Base-by-base conservation (phyloP, 371 early-diverging fungal species). In the Apophysomyces variabilis region DNA sequence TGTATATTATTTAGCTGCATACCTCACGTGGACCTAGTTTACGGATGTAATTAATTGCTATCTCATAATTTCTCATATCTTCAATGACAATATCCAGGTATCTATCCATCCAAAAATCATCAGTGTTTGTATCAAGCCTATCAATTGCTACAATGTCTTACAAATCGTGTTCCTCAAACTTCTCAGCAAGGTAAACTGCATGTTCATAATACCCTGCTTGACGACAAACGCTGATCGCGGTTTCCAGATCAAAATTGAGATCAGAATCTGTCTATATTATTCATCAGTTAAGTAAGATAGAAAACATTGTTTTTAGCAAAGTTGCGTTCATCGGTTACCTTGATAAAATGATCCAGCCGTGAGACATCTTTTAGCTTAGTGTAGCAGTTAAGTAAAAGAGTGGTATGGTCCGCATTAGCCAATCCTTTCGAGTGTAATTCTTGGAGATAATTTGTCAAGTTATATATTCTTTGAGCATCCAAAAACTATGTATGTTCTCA, bases 351-450 rank as follows among this genome's bases (percentile, higher is more conserved):
- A 72, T 94, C 93, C 18, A 96, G 77, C 11, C 89, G 75, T 45
- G 86, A 85, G 9, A 90, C 90, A 76, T 95, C 96, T 69, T 93
- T 92, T 14, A 96, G 83, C 73, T 97, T 97, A 21, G 97, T 94
- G 73, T 97, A 98, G 83, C 99, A 98, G 70, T 96, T 97, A n/a
- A 98, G 82, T 36, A 98, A 76, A 50, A 97, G 74, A 0, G 97
- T 97, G 0, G 97, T 97, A 74, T 97, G 97, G 72, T 97, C 96
- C 12, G 92, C 85, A 62, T 93, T 96, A 1, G 97, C 97, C 38
- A 95, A 79, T 0, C 90, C 87, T 21, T 87, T 80, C 1, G 90
- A 87, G 72, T 97, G 96, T 1, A 97, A 83, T 63, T 90, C 91
- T 79, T 96, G 94, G 18, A 97, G 82, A 69, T 95, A 97, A 36